Conservation (phyloP, 805 yeast genomes). For the Candida koratica region DNA sequence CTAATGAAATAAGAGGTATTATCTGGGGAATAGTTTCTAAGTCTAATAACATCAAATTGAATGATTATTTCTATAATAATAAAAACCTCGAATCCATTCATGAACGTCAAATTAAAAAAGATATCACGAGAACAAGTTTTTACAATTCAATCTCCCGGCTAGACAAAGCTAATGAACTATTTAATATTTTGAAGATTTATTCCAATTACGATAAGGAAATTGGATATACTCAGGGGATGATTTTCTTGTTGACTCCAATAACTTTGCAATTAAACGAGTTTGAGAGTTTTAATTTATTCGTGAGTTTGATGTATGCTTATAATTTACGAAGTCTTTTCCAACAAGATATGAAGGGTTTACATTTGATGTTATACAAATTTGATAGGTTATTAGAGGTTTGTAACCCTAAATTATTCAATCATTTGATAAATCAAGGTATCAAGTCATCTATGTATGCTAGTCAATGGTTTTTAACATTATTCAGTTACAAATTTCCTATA, state of each 20-base stretch:
- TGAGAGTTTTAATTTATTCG: slow-evolving; percentile 80
- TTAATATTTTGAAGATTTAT: slow-evolving; percentile 76
- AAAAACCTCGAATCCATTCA: slow-evolving; percentile 53
- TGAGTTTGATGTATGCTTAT: slow-evolving; percentile 79
- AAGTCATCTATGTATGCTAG: slow-evolving; percentile 94
- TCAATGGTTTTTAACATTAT: slow-evolving; percentile 94
- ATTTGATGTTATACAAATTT: slow-evolving; percentile 79
- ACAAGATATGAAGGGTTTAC: slow-evolving; percentile 93
- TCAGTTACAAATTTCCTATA: slow-evolving; percentile 91
- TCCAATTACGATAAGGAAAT: slow-evolving; percentile 85
- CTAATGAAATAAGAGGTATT: slow-evolving; percentile 79
- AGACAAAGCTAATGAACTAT: slow-evolving; percentile 61
- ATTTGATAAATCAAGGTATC: slow-evolving; percentile 80
- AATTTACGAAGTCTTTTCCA: slow-evolving; percentile 72
- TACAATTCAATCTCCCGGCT: slow-evolving; percentile 53
- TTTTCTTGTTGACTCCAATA: slow-evolving; percentile 83
- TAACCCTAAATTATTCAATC: slow-evolving; percentile 68
- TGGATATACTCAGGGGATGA: slow-evolving; percentile 98
- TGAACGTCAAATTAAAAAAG: slow-evolving; percentile 76
- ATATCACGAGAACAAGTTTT: slow-evolving; percentile 80
- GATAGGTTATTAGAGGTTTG: slow-evolving; percentile 80
- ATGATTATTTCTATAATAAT: slow-evolving; percentile 53
- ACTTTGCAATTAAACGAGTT: slow-evolving; percentile 75
- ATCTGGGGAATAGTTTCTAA: slow-evolving; percentile 88
- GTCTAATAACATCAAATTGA: slow-evolving; percentile 63